A percentile compares a stretch with the other conserved stretches of the same genome.
Conservation (phyloP, 306 rosid genomes). For the Gastrolobium villosum region DNA sequence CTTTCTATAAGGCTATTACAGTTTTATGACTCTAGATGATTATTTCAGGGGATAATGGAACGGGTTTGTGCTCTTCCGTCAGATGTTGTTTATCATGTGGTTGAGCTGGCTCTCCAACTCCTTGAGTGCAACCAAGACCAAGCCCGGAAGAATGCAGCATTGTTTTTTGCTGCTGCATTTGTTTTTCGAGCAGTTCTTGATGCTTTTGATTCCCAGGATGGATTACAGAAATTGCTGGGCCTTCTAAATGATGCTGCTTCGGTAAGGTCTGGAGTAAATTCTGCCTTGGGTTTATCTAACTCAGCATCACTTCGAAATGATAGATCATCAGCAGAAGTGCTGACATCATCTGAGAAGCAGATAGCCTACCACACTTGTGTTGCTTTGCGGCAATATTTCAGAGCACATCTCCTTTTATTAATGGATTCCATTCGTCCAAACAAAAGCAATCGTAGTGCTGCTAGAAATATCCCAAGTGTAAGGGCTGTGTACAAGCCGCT, state of each 20-base stretch:
- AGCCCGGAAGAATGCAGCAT: conserved; percentile 92
- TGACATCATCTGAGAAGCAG: conserved; percentile 97
- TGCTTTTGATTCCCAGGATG: conserved; percentile 94
- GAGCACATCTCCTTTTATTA: conserved; percentile 91
- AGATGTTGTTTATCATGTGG: conserved; percentile 79
- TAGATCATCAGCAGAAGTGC: conserved; percentile 82
- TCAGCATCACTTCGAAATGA: conserved; percentile 87
- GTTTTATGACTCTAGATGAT: conserved; percentile 37
- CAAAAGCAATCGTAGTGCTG: conserved; percentile 84
- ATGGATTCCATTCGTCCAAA: conserved; percentile 95
- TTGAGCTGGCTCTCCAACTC: conserved; percentile 92
- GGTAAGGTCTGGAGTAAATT: conserved; percentile 90
- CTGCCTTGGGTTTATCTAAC: conserved; percentile 73
- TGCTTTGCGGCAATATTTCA: conserved; percentile 93
- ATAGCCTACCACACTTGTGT: conserved; percentile 94
- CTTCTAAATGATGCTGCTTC: conserved; percentile 88
- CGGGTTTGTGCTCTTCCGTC: conserved; percentile 98
- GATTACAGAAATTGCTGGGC: conserved; percentile 83
- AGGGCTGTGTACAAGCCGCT: conserved; percentile 98
- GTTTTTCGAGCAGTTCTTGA: conserved; percentile 97
- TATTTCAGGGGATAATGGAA: conserved; percentile 90
- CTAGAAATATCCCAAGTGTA: conserved; percentile 81
- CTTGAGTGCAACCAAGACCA: conserved; percentile 92
- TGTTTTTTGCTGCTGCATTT: conserved; percentile 93
- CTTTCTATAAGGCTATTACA: neutral